Percentiles rank a stretch among this genome's conserved stretches.
These are phyloP conservation scores for Phytophthora pseudosyringae DNA, from an alignment of 352 stramenopile species.

Conservation along the genomic window DNA sequence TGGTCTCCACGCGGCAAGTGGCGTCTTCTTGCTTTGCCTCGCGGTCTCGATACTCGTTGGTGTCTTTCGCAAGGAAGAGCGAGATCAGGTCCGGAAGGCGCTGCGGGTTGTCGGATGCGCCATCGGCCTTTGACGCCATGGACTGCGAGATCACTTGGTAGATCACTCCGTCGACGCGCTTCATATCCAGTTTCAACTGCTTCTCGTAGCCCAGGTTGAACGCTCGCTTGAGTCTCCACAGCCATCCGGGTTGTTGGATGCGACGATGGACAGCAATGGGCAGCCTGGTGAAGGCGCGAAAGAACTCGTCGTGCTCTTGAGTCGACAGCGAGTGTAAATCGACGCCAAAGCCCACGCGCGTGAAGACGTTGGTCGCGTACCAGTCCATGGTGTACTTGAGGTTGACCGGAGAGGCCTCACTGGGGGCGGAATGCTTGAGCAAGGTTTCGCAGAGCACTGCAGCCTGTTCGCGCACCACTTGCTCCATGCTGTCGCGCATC, in stretches of 20 bases:
- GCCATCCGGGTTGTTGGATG: conserved; percentile 55
- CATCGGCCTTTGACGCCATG: conserved; percentile 38
- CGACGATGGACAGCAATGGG: conserved; percentile 42
- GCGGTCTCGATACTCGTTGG: conserved; percentile 32
- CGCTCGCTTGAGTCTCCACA: conserved; percentile 50
- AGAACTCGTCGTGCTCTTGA: conserved; percentile 42
- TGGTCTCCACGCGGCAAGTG: conserved; percentile 26
- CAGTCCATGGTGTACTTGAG: conserved; percentile 52
- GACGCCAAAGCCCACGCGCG: conserved; percentile 72
- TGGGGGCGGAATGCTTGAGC: conserved; percentile 16
- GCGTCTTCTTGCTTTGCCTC: conserved; percentile 18
- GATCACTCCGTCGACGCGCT: conserved; percentile 46
- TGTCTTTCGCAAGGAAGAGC: conserved; percentile 50
- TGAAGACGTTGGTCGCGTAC: conserved; percentile 74
- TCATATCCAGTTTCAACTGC: conserved; percentile 42
- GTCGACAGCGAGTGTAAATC: conserved; percentile 42
- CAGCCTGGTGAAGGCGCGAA: conserved; percentile 37
- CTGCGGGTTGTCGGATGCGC: not conserved
- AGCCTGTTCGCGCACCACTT: conserved; percentile 48
- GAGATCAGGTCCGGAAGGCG: conserved; percentile 44
- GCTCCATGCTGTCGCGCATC: conserved; percentile 60
- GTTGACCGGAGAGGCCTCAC: conserved; percentile 22
- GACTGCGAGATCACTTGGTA: conserved; percentile 53
- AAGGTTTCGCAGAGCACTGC: conserved; percentile 40
- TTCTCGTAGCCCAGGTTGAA: conserved; percentile 45